Evolutionary conservation across 2,329 filamentous ascomycete species (phyloP), one percentile per base, ranked within the genome.

Genomic region (Orbilia blumenaviensis): DNA sequence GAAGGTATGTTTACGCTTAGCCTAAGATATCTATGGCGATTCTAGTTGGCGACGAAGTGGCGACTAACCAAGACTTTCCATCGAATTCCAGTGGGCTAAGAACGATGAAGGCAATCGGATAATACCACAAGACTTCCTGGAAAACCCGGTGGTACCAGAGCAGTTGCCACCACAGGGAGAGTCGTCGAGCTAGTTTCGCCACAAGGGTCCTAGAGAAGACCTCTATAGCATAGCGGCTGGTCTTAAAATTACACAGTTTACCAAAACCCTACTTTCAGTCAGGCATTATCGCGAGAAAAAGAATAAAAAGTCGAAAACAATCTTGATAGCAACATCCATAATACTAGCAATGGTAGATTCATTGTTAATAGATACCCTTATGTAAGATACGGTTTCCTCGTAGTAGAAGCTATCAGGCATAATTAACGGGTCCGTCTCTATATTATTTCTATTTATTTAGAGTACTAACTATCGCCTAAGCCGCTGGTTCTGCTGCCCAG

Each of bases 1-100:
- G 25, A 36, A 56, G 50, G 50, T 56, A 56, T 36, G 32, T 56
- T n/a, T 34, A 36, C 3, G 8, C 50, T 18, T 7, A 38, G 50
- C 36, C 29, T 36, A 56, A 36, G 50, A 56, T 7, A 56, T 56
- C 16, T 23, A 52, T 34, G n/a, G 14, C 48, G 14, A 34, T 52
- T 52, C 50, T 56, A 56, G n/a, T n/a, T n/a, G n/a, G 50, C 29
- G 29, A 56, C n/a, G 29, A 27, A 56, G 16, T 23, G 16, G 29
- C 29, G n/a, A 56, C 50, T 56, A 56, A 56, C 32, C n/a, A 38
- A 38, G 50, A 23, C n/a, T 38, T 56, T 36, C 32, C 8, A 56
- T 38, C n/a, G 36, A 38, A 38, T 34, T 34, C 29, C 5, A 34
- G n/a, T 12, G 36, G 3, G 12, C 29, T 34, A 41, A 41, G 14